A percentile compares a stretch with the other conserved stretches of the same genome.
phyloP scores from a whole-genome alignment of 1,284 basidiomycete genomes.

The Taiwanofungus camphoratus region DNA sequence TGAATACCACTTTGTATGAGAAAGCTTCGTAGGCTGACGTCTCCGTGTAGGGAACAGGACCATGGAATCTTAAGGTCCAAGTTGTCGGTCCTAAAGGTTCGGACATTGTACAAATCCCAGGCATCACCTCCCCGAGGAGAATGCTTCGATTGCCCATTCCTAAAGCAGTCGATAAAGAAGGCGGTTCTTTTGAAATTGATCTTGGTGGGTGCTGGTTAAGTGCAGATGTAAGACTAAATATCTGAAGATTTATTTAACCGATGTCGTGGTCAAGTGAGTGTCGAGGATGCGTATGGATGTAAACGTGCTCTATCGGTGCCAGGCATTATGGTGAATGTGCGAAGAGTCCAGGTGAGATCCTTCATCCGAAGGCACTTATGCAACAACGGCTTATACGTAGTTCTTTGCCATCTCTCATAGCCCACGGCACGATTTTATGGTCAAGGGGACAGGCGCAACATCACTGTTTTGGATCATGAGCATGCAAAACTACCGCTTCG shows the following conservation, averaged over 20 bases:
- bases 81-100: conserved; percentile 64
- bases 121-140: conserved; percentile 51
- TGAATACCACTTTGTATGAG: conserved; percentile 29
- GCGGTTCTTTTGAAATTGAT: conserved; percentile 79
- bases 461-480: conserved; percentile 76
- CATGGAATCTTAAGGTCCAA: conserved; percentile 82
- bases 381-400: neutral
- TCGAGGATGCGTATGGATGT: conserved; percentile 89
- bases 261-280: conserved; percentile 47
- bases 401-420: conserved; percentile 29
- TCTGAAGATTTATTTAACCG: neutral
- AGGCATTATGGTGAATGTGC: conserved; percentile 86
- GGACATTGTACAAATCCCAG: conserved; percentile 50
- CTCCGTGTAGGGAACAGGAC: conserved; percentile 68
- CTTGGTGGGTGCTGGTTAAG: conserved; percentile 43
- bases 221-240: neutral
- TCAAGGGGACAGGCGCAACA: conserved; percentile 45
- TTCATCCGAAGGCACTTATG: conserved; percentile 1
- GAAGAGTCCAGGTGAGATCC: conserved; percentile 64
- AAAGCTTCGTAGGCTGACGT: neutral
- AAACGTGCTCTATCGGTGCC: conserved; percentile 72
- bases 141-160: conserved; percentile 66
- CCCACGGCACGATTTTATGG: conserved; percentile 87
- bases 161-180: conserved; percentile 57
- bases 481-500: conserved; percentile 70